A percentile compares a stretch with the other conserved stretches of the same genome.
These are phyloP conservation scores for Hyphopichia pseudoburtonii DNA, from an alignment of 1,139 yeast genomes.

Conservation along the genomic window DNA sequence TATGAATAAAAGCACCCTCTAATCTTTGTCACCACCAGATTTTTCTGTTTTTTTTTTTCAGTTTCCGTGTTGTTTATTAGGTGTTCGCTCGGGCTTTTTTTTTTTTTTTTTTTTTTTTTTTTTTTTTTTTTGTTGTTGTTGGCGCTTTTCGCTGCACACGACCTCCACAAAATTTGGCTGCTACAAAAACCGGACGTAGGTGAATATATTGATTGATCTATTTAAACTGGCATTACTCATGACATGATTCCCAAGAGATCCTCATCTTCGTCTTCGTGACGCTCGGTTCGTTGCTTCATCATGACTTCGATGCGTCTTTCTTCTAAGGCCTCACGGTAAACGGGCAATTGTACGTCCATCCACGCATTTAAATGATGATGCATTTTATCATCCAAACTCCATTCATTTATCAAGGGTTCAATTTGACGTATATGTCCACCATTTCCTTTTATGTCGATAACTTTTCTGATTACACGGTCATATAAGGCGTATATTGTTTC, in stretches of 20 bases:
- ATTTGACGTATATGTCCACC: conserved; percentile 30
- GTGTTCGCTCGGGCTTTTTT: not conserved
- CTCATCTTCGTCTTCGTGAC: conserved; percentile 30
- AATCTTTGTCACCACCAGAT: too few relatives aligned
- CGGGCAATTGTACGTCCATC: conserved; percentile 22
- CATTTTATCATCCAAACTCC: conserved; percentile 39
- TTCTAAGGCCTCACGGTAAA: conserved; percentile 25
- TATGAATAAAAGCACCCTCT: too few relatives aligned
- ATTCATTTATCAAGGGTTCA: conserved; percentile 32
- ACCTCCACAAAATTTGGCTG: conserved; percentile 1
- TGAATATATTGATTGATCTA: not conserved
- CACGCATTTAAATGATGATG: conserved; percentile 18
- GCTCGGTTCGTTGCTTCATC: conserved; percentile 25
- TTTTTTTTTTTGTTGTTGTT: not conserved
- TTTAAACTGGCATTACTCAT: not conserved
- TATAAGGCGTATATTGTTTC: conserved; percentile 24
- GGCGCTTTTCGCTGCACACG: conserved; percentile 6
- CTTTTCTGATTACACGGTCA: conserved; percentile 22
- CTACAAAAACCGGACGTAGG: not conserved
- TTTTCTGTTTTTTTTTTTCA: not conserved
- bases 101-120: not conserved
- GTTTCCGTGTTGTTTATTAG: not conserved
- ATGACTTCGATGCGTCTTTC: conserved; percentile 27
- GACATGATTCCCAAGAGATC: conserved; percentile 34
- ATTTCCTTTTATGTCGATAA: conserved; percentile 31